Evolutionary conservation across 2,329 filamentous ascomycete species (phyloP).

Genomic region (Curvularia spicifera): DNA sequence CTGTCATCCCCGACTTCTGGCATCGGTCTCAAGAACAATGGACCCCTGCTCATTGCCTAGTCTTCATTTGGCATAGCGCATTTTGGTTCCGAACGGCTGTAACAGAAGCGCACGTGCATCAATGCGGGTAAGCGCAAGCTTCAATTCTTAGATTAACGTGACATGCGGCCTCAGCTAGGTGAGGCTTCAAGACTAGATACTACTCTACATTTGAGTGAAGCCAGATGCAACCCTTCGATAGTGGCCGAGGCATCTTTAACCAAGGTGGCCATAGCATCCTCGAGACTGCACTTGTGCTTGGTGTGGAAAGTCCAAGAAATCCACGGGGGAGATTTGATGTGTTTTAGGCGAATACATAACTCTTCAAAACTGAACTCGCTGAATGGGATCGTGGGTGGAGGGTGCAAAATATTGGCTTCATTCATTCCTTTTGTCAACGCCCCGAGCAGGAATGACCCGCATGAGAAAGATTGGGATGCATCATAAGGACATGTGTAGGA

Average conservation of each 20-base stretch:
- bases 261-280: background rate
- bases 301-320: background rate
- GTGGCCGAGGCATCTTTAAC: background rate
- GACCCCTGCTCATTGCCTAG: conserved; percentile 23
- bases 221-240: background rate
- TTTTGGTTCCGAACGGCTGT: background rate
- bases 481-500: background rate
- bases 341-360: background rate
- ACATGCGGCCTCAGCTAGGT: background rate
- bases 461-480: background rate
- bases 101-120: background rate
- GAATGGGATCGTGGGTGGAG: background rate
- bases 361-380: background rate
- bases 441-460: background rate
- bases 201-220: background rate
- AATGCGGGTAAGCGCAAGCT: background rate
- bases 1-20: conserved; percentile 13
- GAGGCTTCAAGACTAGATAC: background rate
- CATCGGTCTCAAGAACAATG: conserved; percentile 13
- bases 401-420: background rate
- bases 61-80: background rate
- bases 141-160: background rate
- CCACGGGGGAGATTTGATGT: background rate
- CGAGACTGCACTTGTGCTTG: background rate
- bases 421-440: background rate